Percentiles rank a stretch among this genome's conserved stretches.
phyloP scores from a whole-genome alignment of 768 basidiomycete genomes.

The Mycena leptocephala region DNA sequence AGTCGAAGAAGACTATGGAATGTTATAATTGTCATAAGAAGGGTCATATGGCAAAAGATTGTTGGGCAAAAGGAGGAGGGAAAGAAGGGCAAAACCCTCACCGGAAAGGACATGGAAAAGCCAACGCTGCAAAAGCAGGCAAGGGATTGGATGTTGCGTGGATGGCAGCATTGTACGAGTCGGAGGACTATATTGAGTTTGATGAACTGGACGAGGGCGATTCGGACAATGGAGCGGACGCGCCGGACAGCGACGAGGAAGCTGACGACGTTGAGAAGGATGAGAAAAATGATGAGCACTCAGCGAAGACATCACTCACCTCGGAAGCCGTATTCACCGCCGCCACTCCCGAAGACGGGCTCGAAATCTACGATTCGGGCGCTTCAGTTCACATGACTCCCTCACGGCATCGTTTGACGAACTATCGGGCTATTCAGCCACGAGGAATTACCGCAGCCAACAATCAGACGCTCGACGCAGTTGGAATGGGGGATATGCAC shows the following conservation, averaged over 20 bases:
- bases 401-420: no score
- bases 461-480: constrained; percentile 44
- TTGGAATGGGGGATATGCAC: constrained; percentile 48
- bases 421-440: constrained; percentile 40
- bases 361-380: no score
- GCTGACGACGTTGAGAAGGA: no score
- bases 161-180: neutral
- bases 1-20: constrained; percentile 22
- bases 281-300: no score
- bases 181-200: neutral
- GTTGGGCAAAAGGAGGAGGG: constrained; percentile 54
- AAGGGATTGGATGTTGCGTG: neutral
- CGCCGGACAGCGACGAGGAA: no score
- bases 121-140: neutral
- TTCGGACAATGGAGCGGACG: neutral
- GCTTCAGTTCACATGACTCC: no score
- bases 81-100: constrained; percentile 52
- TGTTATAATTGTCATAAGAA: constrained; percentile 51
- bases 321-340: no score
- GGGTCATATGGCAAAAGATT: constrained; percentile 50
- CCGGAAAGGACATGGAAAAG: constrained; percentile 19
- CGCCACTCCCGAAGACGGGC: no score
- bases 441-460: constrained; percentile 49
- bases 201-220: neutral
- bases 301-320: no score